Conservation (phyloP, 768 basidiomycete species). For the Rhodosporidiobolus sp. region DNA sequence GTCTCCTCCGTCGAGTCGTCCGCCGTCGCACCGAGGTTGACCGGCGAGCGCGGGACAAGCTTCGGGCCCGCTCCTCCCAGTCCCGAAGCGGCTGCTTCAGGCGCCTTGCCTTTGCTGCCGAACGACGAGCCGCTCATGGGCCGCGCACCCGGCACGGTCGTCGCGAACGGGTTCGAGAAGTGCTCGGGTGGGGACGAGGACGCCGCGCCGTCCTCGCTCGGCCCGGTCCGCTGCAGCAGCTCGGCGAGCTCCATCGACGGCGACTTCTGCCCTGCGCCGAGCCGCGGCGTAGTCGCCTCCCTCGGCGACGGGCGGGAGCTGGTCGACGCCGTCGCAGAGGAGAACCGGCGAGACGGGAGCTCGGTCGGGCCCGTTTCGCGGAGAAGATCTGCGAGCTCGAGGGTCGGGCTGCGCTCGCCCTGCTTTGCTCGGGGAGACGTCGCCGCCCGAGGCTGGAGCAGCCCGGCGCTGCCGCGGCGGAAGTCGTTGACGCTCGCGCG, state of each 20-base stretch:
- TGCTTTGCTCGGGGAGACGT: not conserved
- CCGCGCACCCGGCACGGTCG: too few relatives aligned
- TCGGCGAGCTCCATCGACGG: conserved; percentile 22
- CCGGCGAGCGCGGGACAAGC: not conserved
- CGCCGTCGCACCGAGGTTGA: not conserved
- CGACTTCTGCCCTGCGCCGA: not conserved
- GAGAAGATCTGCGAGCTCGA: conserved; percentile 19
- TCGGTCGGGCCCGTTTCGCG: not conserved
- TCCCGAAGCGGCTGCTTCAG: not conserved
- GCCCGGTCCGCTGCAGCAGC: conserved; percentile 4
- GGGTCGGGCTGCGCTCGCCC: not conserved
- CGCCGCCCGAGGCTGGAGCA: not conserved
- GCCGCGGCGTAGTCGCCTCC: not conserved
- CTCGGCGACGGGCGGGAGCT: not conserved
- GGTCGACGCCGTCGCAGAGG: not conserved
- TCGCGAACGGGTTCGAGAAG: not conserved
- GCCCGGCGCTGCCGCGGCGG: not conserved
- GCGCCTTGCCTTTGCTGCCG: not conserved
- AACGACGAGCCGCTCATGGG: not conserved
- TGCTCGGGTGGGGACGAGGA: not conserved
- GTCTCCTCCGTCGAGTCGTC: not conserved
- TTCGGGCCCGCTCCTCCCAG: not conserved
- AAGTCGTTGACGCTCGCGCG: not conserved
- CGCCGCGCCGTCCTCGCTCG: too few relatives aligned
- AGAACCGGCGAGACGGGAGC: not conserved